Base-by-base conservation (phyloP, 257 asterid genomes). In the Apocynum venetum region DNA sequence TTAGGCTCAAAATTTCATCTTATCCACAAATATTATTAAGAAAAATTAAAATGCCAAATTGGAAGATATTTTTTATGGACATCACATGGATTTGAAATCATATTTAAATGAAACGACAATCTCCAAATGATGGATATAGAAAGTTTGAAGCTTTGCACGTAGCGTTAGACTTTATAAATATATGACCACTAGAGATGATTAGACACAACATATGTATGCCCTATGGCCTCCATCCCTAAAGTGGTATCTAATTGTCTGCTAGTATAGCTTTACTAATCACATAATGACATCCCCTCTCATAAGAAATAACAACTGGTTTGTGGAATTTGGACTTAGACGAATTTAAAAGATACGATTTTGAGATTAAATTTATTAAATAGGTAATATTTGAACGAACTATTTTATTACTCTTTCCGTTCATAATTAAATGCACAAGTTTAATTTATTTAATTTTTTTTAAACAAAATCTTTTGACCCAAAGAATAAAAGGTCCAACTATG, bases 141-240 rank as follows among this genome's bases (percentile, higher is more conserved):
- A 61, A 60, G 57, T n/a, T 60, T 68, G 59, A 75, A 53, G 48
- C 3, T 12, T 57, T 74, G 63, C n/a, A 13, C 77, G 70, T 57
- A 74, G 68, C 43, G 12, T 35, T 6, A n/a, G 57, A n/a, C 77
- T 74, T 20, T 59, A 25, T 38, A 59, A 59, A n/a, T 59, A 25
- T 25, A 25, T 6, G 2, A n/a, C 10, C 8, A n/a, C 10, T 8
- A 59, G 0, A 59, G 40, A n/a, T 59, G 69, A 81, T 71, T 76
- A 55, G 73, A 77, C 84, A 81, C 4, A 36, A 25, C 81, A 73
- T 66, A 65, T 73, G 79, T 40, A 67, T 55, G 53, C 71, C 51
- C 8, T 52, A 53, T 63, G 74, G 80, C 40, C 84, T 71, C 63
- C 2, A 10, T 19, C 15, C 41, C 13, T 20, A 20, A 17, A 11